These are phyloP conservation scores for Pseudonitzschia delicatissima DNA, from an alignment of 108 stramenopile genomes.

Conservation along the genomic window DNA sequence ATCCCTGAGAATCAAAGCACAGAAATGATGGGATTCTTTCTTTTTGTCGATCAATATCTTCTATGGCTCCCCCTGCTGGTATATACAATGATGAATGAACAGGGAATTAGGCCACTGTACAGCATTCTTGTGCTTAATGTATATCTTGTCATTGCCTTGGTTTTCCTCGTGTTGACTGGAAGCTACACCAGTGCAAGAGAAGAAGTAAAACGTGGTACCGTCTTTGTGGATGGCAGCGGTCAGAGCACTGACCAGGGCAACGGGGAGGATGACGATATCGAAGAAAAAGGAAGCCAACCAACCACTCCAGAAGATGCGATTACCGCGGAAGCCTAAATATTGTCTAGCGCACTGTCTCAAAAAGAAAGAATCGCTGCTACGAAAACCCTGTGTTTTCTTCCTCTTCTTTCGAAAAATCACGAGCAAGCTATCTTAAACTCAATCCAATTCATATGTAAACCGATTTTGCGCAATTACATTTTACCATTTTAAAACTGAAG, in stretches of 20 bases:
- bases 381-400: too few relatives aligned
- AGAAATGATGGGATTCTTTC: conserved; percentile 77
- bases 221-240: not conserved
- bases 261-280: not conserved
- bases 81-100: conserved; percentile 73
- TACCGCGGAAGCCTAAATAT: not conserved
- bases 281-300: not conserved
- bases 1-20: conserved; percentile 73
- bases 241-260: not conserved
- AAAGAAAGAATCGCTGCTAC: not conserved
- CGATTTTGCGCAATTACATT: too few relatives aligned
- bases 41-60: conserved; percentile 62
- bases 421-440: too few relatives aligned
- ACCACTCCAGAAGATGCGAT: not conserved
- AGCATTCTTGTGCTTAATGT: conserved; percentile 34
- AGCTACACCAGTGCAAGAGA: conserved; percentile 25
- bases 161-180: conserved; percentile 28
- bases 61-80: conserved; percentile 76
- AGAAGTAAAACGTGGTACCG: conserved; percentile 16
- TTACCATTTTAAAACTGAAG: too few relatives aligned
- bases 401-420: too few relatives aligned
- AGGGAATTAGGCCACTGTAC: conserved; percentile 50
- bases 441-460: too few relatives aligned
- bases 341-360: not conserved
- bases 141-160: conserved; percentile 28